Conservation (phyloP, 805 yeast species). For the Pichia nakasei region DNA sequence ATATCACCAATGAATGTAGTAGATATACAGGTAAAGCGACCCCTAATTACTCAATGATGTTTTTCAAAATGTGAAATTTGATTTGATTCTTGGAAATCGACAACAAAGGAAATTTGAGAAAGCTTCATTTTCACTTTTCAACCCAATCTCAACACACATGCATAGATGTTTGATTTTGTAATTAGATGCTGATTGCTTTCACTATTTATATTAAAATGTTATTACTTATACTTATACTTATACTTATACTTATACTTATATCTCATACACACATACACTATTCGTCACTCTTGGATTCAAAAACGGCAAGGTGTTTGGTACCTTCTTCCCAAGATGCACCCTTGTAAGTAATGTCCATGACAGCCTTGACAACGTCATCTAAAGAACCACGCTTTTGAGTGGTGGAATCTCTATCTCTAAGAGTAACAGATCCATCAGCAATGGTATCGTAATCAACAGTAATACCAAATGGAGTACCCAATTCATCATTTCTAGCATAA, state of each 20-base stretch:
- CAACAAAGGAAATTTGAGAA: no score
- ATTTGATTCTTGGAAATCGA: no score
- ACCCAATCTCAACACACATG: no score
- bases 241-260: not conserved
- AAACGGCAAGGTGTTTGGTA: constrained; percentile 59
- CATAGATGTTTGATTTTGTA: no score
- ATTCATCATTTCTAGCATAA: constrained; percentile 95
- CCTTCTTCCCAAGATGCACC: constrained; percentile 83
- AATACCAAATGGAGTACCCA: constrained; percentile 98
- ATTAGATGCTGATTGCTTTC: no score
- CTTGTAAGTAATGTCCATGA: constrained; percentile 64
- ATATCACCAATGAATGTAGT: no score
- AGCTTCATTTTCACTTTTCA: no score
- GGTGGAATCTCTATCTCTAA: constrained; percentile 96
- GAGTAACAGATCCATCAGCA: constrained; percentile 79
- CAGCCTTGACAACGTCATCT: constrained; percentile 60
- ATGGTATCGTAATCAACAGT: constrained; percentile 93
- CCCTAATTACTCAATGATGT: no score
- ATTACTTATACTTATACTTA: no score
- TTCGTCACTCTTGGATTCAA: constrained; percentile 57
- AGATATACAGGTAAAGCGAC: no score
- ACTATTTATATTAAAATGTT: no score
- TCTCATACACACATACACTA: constrained; percentile 8
- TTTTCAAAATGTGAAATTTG: no score
- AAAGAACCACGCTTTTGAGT: constrained; percentile 91